Percentiles rank a stretch among this genome's conserved stretches.
phyloP scores from a whole-genome alignment of 1,139 yeast genomes.

The Keqinozyma sinolaborantium region DNA sequence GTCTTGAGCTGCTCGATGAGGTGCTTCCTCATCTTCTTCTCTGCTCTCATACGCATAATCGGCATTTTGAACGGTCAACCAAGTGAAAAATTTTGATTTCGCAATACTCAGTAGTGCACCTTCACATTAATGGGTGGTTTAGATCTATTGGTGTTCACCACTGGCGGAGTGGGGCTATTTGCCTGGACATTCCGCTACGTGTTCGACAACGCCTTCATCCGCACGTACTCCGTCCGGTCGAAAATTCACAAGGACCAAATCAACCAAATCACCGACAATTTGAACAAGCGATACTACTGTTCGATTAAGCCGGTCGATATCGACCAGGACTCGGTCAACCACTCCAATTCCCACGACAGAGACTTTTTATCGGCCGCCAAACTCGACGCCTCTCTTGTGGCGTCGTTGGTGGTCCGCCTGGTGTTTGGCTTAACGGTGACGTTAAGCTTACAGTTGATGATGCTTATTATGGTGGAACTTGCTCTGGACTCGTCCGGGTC shows the following conservation, averaged over 20 bases:
- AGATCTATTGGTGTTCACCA: not conserved
- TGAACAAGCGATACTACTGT: constrained; percentile 5
- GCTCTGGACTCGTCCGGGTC: constrained; percentile 18
- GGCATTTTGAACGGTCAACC: constrained; percentile 28
- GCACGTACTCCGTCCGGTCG: constrained; percentile 6
- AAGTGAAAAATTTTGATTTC: constrained; percentile 4
- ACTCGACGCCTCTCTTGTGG: too few species aligned
- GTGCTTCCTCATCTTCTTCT: constrained; percentile 49
- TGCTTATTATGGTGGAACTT: constrained; percentile 39
- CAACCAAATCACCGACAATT: constrained; percentile 5
- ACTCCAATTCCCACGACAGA: not conserved
- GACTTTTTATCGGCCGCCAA: too few species aligned
- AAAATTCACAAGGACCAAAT: constrained; percentile 7
- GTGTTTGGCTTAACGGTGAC: constrained; percentile 29
- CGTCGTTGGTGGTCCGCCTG: constrained; percentile 20
- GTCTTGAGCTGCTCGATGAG: constrained; percentile 46
- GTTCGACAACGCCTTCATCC: constrained; percentile 7
- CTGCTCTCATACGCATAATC: constrained; percentile 40
- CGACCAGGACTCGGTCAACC: constrained; percentile 1
- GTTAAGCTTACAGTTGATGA: constrained; percentile 29
- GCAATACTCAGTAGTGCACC: not conserved
- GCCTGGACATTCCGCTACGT: constrained; percentile 7
- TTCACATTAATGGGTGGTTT: not conserved
- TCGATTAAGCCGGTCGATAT: constrained; percentile 3
- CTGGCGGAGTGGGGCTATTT: constrained; percentile 21